Evolutionary conservation across 805 yeast genomes (phyloP).

Genomic region (Wilhelminamyces savonicus): DNA sequence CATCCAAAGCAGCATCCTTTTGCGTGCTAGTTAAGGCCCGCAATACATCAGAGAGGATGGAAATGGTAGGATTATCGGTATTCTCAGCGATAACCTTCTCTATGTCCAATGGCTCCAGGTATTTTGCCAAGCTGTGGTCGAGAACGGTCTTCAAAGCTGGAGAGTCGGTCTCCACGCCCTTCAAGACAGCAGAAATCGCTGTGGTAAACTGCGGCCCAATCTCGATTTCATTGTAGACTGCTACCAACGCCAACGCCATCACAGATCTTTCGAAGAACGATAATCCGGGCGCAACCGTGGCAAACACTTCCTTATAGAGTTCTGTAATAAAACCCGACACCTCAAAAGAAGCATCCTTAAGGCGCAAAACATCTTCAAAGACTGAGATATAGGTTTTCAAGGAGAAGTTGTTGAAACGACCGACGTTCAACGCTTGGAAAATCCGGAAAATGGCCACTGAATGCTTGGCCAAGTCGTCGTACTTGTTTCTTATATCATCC

Average conservation of each 20-base stretch:
- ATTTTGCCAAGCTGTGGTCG: constrained; percentile 3
- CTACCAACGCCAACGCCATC: constrained; percentile 35
- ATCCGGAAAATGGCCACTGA: constrained; percentile 46
- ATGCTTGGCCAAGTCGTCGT: constrained; percentile 48
- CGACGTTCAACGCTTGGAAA: no score
- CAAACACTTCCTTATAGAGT: constrained; percentile 44
- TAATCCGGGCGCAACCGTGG: constrained; percentile 41
- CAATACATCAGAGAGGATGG: constrained; percentile 8
- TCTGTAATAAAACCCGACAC: constrained; percentile 21
- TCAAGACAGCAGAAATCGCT: constrained; percentile 4
- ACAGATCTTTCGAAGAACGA: constrained; percentile 37
- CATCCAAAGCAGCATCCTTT: constrained; percentile 6
- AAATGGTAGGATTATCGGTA: constrained; percentile 12
- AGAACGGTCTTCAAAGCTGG: no score
- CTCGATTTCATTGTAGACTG: constrained; percentile 17
- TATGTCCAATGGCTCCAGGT: constrained; percentile 2
- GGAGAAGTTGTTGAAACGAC: constrained; percentile 55
- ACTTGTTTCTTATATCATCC: constrained; percentile 41
- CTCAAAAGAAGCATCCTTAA: constrained; percentile 7
- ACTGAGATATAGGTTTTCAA: constrained; percentile 25
- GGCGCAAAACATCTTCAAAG: constrained; percentile 10
- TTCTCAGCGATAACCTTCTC: constrained; percentile 5
- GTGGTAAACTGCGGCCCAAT: constrained; percentile 16
- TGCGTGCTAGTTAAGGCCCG: constrained; percentile 2
- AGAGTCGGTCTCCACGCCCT: no score